Base-by-base conservation (phyloP, 768 basidiomycete genomes). In the Saitozyma podzolica region DNA sequence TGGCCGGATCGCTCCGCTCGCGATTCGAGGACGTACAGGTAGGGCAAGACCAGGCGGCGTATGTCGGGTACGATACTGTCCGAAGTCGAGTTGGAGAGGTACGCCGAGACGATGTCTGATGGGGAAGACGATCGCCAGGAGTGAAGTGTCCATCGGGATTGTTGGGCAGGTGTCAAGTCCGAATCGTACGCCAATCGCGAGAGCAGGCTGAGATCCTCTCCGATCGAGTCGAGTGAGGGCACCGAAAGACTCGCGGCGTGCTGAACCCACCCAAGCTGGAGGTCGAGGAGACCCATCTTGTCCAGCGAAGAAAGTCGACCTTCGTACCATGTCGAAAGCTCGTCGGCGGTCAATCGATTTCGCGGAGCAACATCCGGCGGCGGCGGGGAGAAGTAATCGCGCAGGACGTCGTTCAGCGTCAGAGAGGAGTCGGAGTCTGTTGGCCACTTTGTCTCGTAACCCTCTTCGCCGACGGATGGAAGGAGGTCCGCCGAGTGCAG, bases 131-230 rank as follows among this genome's bases (percentile, higher is more conserved):
- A 73, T 58, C 83, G 82, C 93, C 95, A 99, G 37, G 82, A 82
- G 16, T 80, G 79, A 16, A 97, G 83, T 0, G 88, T 88, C 90
- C 90, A 93, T 72, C 89, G 86, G 14, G 81, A 80, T 8, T 83
- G 82, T 43, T 82, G 78, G 8, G 52, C 65, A 0, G 82, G 50
- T 13, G 67, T 52, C 17, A 72, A 56, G 45, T 66, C 39, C 11
- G 74, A 69, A 73, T 96, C 92, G 68, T 99, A 99, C 11, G 94
- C 87, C 50, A 98, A 84, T 17, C 88, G 84, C 1, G 89, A 88
- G 43, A 99, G 84, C 8, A 98, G 85, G 66, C 87, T 89, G 47
- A 98, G 84, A 57, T 98, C 94, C 81, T 97, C 95, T 2, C 93
- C 95, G 3, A 93, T 79, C 72, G 87, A 86, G 68, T 95, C 94